Evolutionary conservation across 768 basidiomycete genomes (phyloP).

Genomic region (Mycena epipterygia): DNA sequence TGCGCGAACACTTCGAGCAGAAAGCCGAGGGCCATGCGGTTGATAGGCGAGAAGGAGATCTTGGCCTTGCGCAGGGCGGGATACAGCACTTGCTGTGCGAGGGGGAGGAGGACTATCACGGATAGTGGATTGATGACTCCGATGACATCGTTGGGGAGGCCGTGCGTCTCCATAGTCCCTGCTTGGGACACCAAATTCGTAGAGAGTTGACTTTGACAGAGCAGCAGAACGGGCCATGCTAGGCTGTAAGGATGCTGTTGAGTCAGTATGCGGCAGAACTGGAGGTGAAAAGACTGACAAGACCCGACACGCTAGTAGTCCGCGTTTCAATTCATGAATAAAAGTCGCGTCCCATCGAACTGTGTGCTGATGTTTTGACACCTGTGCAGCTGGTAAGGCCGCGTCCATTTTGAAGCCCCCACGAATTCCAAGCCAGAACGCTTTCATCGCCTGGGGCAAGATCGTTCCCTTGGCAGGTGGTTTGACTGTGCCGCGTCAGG

Average conservation of each 20-base stretch:
- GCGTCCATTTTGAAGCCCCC: conserved; percentile 32
- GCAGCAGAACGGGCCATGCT: conserved; percentile 22
- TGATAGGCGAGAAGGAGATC: conserved; percentile 25
- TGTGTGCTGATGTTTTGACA: conserved; percentile 6
- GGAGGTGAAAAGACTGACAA: conserved; percentile 8
- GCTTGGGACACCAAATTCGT: conserved; percentile 26
- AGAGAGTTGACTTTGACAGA: conserved; percentile 30
- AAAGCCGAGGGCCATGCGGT: conserved; percentile 31
- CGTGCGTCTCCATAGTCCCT: conserved; percentile 27
- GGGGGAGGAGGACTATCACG: conserved; percentile 21
- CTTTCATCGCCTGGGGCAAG: conserved; percentile 23
- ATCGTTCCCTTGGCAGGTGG: conserved; percentile 17
- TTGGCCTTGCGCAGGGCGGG: conserved; percentile 25
- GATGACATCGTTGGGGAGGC: conserved; percentile 29
- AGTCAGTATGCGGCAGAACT: background rate
- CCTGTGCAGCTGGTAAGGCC: conserved; percentile 9
- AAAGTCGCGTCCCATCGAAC: conserved; percentile 24
- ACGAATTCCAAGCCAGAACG: conserved; percentile 20
- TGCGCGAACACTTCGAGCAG: conserved; percentile 22
- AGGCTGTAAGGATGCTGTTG: background rate
- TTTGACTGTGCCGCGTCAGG: conserved; percentile 13
- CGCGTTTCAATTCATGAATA: conserved; percentile 27
- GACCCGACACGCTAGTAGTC: conserved; percentile 28
- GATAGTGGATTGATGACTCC: conserved; percentile 19
- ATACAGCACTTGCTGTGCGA: conserved; percentile 16